A percentile compares a stretch with the other conserved stretches of the same genome.
phyloP scores from a whole-genome alignment of 139 green algal genomes.

The Chlamydomonas sp. region DNA sequence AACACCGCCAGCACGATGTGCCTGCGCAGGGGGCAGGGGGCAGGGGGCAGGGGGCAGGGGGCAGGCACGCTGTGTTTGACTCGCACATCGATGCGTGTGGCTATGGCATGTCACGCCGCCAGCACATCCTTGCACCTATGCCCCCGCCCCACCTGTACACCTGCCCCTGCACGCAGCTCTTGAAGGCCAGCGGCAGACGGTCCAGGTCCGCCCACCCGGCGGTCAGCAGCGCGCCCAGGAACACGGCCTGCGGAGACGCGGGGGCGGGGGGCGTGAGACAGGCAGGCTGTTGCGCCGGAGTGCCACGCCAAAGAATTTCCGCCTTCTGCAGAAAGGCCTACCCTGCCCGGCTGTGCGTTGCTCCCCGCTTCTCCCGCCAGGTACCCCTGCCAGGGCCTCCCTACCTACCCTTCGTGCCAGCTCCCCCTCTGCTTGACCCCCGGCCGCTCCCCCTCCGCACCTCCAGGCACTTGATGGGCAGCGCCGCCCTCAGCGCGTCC shows the following conservation, averaged over 20 bases:
- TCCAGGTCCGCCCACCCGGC: conserved; percentile 57
- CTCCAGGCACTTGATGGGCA: conserved; percentile 72
- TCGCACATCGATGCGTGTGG: not conserved
- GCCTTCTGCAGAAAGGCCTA: not conserved
- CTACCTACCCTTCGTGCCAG: not conserved
- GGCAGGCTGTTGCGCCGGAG: no score
- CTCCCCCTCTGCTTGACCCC: not conserved
- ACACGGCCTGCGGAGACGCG: conserved; percentile 42
- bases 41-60: not conserved
- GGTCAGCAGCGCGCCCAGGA: conserved; percentile 60
- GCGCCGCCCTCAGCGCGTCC: conserved; percentile 51
- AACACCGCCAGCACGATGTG: conserved; percentile 69
- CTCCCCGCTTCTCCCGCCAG: not conserved
- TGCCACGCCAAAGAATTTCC: not conserved
- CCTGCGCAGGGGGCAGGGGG: conserved; percentile 24
- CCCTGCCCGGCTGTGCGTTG: not conserved
- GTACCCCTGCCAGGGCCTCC: not conserved
- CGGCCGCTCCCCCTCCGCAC: not conserved
- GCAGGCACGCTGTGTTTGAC: not conserved
- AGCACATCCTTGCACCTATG: not conserved
- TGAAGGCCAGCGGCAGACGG: conserved; percentile 71
- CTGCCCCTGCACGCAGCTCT: conserved; percentile 48
- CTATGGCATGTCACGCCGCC: not conserved
- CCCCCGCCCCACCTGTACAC: conserved; percentile 41
- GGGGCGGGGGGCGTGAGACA: not conserved